Evolutionary conservation across 2,329 filamentous ascomycete genomes (phyloP), one percentile per base, ranked within the genome.

Genomic region (Beauveria sp.): DNA sequence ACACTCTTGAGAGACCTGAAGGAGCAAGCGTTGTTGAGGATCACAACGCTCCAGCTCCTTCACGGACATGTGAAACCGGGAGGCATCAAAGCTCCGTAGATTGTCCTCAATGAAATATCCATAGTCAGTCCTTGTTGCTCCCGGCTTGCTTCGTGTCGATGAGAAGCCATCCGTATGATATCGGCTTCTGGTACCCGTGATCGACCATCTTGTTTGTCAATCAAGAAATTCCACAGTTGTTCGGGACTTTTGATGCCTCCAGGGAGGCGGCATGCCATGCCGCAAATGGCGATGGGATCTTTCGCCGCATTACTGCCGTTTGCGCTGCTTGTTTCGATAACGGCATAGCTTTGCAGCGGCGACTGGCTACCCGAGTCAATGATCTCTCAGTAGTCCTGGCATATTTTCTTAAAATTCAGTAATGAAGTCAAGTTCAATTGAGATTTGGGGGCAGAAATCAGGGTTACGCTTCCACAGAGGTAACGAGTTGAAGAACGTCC

Each of bases 1-100:
- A 22, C 66, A 67, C 61, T 74, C 72, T 28, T 66, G 67, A 6
- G 68, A 64, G 3, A 73, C 68, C 54, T 74, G 68, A 1, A 71
- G 60, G 3, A 70, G 59, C n/a, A 70, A 60, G 1, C 70, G 64
- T 51, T 73, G 72, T 34, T 72, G 69, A 2, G 71, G 71, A 48
- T 74, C 72, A 50, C 60, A 38, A 5, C 28, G 26, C 31, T 63
- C 58, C 18, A 62, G 38, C 38, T 65, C 58, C 5, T 22, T 48
- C 8, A 45, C 24, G 4, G 18, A 16, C 43, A 63, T 57, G 20
- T 49, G 31, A 31, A 63, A 62, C 2, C 56, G 24, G 9, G 63
- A 51, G 5, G 58, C 38, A 42, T 64, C 63, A 7, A 63, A 26
- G 5, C 20, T 24, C 1, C 20, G 26, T 14, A 65, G 42, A 18